These are phyloP conservation scores for Nakazawaea peltata DNA, from an alignment of 805 yeast genomes.

Conservation along the genomic window DNA sequence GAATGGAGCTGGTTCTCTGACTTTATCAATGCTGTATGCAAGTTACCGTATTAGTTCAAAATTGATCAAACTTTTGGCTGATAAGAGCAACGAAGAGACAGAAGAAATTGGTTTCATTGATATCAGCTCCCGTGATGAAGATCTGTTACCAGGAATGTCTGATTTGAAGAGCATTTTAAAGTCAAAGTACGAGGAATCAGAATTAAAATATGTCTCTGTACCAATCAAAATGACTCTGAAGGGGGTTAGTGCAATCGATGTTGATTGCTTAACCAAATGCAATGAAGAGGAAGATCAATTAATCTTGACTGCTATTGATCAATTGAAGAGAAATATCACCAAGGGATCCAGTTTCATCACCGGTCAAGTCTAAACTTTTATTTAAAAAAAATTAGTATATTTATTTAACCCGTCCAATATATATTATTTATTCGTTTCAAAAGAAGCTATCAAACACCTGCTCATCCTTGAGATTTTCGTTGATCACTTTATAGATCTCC, in stretches of 20 bases:
- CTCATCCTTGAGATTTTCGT: slow-evolving; percentile 51
- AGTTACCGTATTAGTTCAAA: slow-evolving; percentile 67
- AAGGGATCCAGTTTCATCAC: slow-evolving; percentile 49
- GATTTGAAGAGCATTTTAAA: slow-evolving; percentile 35
- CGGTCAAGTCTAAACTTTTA: slow-evolving; percentile 11
- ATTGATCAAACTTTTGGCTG: slow-evolving; percentile 20
- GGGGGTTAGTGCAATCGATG: slow-evolving; percentile 53
- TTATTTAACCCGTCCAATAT: no score
- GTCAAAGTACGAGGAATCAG: slow-evolving; percentile 25
- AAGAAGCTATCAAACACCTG: slow-evolving; percentile 33
- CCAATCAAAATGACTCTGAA: slow-evolving; percentile 48
- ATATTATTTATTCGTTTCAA: no score
- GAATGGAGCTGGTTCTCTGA: slow-evolving; percentile 91
- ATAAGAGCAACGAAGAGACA: slow-evolving; percentile 22
- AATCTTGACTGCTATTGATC: slow-evolving; percentile 44
- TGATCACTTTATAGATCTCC: slow-evolving; percentile 61
- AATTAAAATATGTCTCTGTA: slow-evolving; percentile 45
- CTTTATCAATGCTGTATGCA: slow-evolving; percentile 90
- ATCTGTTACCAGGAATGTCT: slow-evolving; percentile 38
- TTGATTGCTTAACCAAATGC: slow-evolving; percentile 39
- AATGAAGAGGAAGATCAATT: slow-evolving; percentile 47
- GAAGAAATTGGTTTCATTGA: slow-evolving; percentile 46
- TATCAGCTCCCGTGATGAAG: slow-evolving; percentile 30
- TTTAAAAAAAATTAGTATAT: no score
- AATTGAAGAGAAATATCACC: slow-evolving; percentile 44